These are phyloP conservation scores for Dictyostelium capitatum DNA, from an alignment of 78 protist genomes.

Conservation along the genomic window DNA sequence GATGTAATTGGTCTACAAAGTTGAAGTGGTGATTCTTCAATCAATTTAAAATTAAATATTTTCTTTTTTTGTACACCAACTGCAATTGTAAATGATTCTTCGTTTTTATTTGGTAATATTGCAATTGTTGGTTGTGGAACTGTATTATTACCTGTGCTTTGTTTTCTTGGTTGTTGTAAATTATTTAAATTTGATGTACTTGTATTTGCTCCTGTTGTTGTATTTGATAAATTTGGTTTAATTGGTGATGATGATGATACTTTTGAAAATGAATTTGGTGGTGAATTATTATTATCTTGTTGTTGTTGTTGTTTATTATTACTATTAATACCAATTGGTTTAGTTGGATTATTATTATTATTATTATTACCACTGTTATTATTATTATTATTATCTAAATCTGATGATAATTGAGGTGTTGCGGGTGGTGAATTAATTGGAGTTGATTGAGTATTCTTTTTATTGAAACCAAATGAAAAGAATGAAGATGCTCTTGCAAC, in stretches of 20 bases:
- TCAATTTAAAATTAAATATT: slow-evolving; percentile 28
- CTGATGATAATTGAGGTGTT: neutral
- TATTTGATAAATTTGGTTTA: too few species aligned
- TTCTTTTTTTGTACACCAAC: slow-evolving; percentile 80
- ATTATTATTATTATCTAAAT: neutral
- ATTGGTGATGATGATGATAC: neutral
- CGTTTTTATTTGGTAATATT: neutral
- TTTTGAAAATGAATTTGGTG: neutral
- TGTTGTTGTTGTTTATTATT: neutral
- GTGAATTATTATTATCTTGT: neutral
- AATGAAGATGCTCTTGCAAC: slow-evolving; percentile 70
- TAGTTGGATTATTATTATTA: neutral
- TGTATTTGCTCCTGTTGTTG: neutral
- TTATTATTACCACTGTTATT: neutral
- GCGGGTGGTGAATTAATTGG: slow-evolving; percentile 1
- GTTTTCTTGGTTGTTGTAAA: slow-evolving; percentile 1
- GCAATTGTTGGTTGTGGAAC: neutral
- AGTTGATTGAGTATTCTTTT: slow-evolving; percentile 13
- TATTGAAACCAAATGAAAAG: slow-evolving; percentile 40
- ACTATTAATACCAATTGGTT: neutral
- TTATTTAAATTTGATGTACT: neutral
- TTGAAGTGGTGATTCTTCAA: slow-evolving; percentile 65
- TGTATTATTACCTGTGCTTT: neutral
- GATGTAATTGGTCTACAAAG: slow-evolving; percentile 64
- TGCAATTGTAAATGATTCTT: slow-evolving; percentile 1